A percentile compares a stretch with the other conserved stretches of the same genome.
These are phyloP conservation scores for Alternaria brassicae DNA, from an alignment of 2,329 filamentous ascomycete genomes.

Conservation along the genomic window DNA sequence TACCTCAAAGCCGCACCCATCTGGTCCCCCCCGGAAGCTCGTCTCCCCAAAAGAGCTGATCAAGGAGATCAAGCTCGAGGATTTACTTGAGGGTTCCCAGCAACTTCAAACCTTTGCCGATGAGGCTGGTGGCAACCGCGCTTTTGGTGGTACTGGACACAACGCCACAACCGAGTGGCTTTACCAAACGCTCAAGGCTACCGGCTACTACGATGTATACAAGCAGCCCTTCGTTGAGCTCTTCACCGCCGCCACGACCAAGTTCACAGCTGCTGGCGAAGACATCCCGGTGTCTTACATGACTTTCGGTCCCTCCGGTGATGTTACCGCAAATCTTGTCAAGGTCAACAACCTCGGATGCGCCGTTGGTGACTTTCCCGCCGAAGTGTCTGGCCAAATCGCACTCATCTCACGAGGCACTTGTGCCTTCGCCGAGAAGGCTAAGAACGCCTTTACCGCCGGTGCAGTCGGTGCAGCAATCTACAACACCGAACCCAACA, in stretches of 20 bases:
- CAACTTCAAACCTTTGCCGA: constrained; percentile 44
- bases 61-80: constrained; percentile 41
- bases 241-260: constrained; percentile 41
- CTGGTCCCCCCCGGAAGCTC: constrained; percentile 11
- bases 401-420: constrained; percentile 71
- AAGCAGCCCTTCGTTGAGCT: constrained; percentile 47
- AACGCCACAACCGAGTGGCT: constrained; percentile 46
- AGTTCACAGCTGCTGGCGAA: constrained; percentile 33
- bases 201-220: constrained; percentile 45
- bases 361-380: constrained; percentile 65
- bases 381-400: constrained; percentile 65
- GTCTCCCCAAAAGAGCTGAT: constrained; percentile 33
- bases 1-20: constrained; percentile 2
- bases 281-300: constrained; percentile 39
- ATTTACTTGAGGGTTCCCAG: constrained; percentile 42
- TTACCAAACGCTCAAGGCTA: constrained; percentile 39
- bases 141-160: constrained; percentile 46
- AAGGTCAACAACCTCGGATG: constrained; percentile 70
- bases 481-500: constrained; percentile 70
- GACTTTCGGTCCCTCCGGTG: constrained; percentile 69
- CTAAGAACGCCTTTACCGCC: constrained; percentile 68
- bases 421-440: constrained; percentile 74
- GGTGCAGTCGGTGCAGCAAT: constrained; percentile 73
- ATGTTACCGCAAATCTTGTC: constrained; percentile 65
- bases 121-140: constrained; percentile 45